Conservation (phyloP, 2,329 filamentous ascomycete genomes). For the Ophiocordyceps unilateralis region DNA sequence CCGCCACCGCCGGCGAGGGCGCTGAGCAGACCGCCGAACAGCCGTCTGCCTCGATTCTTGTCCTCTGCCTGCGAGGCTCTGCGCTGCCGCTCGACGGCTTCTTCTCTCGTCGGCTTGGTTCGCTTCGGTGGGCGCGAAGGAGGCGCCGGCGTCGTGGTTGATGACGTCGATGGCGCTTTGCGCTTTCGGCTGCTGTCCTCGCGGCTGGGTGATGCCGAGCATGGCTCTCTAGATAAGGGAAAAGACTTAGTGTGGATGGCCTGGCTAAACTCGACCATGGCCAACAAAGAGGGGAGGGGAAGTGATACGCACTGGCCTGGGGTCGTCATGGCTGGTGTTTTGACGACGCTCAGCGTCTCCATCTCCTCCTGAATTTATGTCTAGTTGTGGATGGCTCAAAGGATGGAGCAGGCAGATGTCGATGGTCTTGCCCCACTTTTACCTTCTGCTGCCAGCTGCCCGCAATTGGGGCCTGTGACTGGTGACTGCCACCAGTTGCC, state of each 20-base stretch:
- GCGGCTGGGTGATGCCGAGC: no score
- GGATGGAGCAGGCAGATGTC: no score
- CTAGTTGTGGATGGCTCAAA: no score
- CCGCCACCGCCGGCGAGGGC: constrained; percentile 30
- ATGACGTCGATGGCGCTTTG: background rate
- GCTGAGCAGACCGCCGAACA: constrained; percentile 70
- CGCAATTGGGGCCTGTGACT: background rate
- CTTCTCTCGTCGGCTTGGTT: background rate
- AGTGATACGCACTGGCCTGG: background rate
- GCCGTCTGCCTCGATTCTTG: constrained; percentile 63
- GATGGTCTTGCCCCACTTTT: background rate
- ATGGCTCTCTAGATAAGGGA: no score
- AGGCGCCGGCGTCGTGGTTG: background rate
- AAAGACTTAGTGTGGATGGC: no score
- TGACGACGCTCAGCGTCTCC: background rate
- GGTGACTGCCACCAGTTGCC: background rate
- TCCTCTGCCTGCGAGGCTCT: constrained; percentile 49
- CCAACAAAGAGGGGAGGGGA: no score
- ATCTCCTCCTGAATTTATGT: no score
- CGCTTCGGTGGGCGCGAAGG: background rate
- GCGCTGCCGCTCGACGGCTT: background rate
- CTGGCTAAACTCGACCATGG: no score
- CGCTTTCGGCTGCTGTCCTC: background rate
- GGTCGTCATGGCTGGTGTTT: background rate
- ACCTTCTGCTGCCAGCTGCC: background rate